Conservation (phyloP, 176 grass and related monocot species). For the Alloteropsis semialata region DNA sequence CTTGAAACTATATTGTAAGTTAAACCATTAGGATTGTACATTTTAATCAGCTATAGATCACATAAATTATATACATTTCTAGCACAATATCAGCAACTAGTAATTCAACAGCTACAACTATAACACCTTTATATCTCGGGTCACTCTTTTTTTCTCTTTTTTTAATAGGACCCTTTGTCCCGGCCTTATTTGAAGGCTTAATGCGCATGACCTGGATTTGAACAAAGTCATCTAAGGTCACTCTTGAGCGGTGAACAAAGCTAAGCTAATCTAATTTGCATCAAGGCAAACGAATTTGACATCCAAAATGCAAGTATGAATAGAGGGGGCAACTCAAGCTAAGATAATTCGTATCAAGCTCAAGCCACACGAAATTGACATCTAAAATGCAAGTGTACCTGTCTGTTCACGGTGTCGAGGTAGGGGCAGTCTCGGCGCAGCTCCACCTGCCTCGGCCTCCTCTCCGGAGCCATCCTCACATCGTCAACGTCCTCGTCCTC, state of each 20-base stretch:
- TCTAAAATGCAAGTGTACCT: slow-evolving; percentile 35
- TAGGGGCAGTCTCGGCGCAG: slow-evolving; percentile 84
- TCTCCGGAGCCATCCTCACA: slow-evolving; percentile 33
- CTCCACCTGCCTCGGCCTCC: slow-evolving; percentile 73
- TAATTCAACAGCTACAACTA: background rate
- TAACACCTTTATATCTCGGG: no score
- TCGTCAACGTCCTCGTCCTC: slow-evolving; percentile 41
- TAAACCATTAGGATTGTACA: background rate
- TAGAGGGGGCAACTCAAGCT: background rate
- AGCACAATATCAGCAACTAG: background rate
- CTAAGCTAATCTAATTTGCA: background rate
- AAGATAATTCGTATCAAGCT: background rate
- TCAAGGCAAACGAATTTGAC: background rate
- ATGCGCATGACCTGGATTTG: no score
- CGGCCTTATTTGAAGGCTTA: no score
- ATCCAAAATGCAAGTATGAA: background rate
- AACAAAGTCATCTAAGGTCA: background rate
- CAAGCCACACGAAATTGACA: background rate
- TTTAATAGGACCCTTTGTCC: no score
- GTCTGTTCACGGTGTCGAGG: slow-evolving; percentile 95
- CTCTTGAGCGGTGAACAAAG: background rate
- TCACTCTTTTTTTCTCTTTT: no score
- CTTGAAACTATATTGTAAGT: background rate
- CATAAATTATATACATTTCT: background rate
- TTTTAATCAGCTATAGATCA: background rate